A percentile compares a stretch with the other conserved stretches of the same genome.
These are phyloP conservation scores for Dendrobium chrysotoxum DNA, from an alignment of 106 monocot species.

Conservation along the genomic window DNA sequence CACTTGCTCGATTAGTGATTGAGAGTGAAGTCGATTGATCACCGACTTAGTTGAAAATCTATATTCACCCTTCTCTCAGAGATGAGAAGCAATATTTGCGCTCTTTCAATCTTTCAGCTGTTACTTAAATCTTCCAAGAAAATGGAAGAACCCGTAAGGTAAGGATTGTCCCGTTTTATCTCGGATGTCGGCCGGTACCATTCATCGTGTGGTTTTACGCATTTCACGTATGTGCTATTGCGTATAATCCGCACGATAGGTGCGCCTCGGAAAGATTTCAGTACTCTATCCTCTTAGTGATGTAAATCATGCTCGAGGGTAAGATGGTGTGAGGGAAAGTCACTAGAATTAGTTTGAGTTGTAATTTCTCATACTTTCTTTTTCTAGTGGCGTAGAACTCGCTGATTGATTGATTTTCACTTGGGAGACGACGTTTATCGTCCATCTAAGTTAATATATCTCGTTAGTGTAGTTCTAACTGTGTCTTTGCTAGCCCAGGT, in stretches of 20 bases:
- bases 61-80: constrained; percentile 3
- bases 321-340: constrained; percentile 2
- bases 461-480: constrained; percentile 6
- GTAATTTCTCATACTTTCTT: constrained; percentile 1
- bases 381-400: neutral
- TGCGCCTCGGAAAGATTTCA: constrained; percentile 3
- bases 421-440: constrained; percentile 7
- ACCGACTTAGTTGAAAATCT: neutral
- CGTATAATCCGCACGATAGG: neutral
- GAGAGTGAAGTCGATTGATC: constrained; percentile 9
- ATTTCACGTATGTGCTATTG: constrained; percentile 4
- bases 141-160: neutral
- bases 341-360: neutral
- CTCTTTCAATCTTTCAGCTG: constrained; percentile 5
- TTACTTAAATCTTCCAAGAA: neutral
- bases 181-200: constrained; percentile 5
- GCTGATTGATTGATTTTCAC: neutral
- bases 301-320: neutral
- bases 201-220: neutral
- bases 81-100: constrained; percentile 3
- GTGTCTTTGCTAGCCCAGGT: constrained; percentile 3
- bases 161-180: constrained; percentile 6
- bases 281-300: neutral
- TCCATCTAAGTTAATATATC: neutral
- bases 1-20: constrained; percentile 9